A percentile compares a stretch with the other conserved stretches of the same genome.
These are phyloP conservation scores for Nicotiana undulata DNA, from an alignment of 257 asterid genomes.

Conservation along the genomic window DNA sequence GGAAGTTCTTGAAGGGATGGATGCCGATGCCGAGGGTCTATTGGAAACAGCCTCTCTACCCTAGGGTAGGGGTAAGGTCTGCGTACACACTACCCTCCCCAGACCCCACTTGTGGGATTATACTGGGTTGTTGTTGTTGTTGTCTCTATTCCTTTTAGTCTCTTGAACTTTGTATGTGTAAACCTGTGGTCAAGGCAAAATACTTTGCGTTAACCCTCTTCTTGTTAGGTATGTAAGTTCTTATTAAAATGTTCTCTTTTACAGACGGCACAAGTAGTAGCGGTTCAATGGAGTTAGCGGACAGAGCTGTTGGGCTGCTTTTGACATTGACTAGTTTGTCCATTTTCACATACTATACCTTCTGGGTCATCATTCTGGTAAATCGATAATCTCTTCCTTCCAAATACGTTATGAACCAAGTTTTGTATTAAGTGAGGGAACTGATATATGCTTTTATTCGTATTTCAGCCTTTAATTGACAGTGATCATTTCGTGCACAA, in stretches of 20 bases:
- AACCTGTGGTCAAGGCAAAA: not conserved
- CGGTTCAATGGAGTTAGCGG: conserved; percentile 58
- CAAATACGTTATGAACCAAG: not conserved
- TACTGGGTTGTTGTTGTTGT: no score
- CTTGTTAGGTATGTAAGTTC: not conserved
- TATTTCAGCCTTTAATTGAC: conserved; percentile 79
- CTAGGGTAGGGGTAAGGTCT: no score
- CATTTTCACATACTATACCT: conserved; percentile 80
- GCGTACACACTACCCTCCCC: no score
- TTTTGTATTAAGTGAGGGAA: not conserved
- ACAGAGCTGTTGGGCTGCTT: conserved; percentile 70
- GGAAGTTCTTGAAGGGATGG: no score
- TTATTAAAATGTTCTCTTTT: not conserved
- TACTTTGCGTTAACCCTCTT: not conserved
- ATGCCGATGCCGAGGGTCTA: no score
- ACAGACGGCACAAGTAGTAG: not conserved
- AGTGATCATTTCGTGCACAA: conserved; percentile 78
- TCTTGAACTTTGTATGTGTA: not conserved
- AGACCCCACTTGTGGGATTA: no score
- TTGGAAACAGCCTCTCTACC: no score
- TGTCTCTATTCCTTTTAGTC: not conserved
- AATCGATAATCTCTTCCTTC: conserved; percentile 10
- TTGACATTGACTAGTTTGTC: conserved; percentile 66
- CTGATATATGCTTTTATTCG: not conserved
- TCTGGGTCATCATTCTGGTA: conserved; percentile 89